phyloP scores from a whole-genome alignment of 2,329 filamentous ascomycete species.

The Claviceps fusiformis region DNA sequence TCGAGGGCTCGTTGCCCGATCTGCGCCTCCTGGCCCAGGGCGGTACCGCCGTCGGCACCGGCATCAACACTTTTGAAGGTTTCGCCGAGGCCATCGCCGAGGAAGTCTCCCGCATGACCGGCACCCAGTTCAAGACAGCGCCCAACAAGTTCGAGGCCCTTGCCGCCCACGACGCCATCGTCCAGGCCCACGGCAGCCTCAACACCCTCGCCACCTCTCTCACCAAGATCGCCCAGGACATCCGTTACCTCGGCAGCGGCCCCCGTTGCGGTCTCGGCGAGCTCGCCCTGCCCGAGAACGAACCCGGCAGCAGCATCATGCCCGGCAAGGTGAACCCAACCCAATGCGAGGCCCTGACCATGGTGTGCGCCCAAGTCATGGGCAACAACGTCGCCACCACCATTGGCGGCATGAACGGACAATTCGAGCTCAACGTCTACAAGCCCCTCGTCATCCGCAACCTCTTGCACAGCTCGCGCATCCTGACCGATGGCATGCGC shows the following conservation, averaged over 20 bases:
- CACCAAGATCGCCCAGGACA: slow-evolving; percentile 96
- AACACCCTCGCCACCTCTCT: slow-evolving; percentile 87
- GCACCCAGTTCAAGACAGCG: slow-evolving; percentile 84
- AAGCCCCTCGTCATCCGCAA: slow-evolving; percentile 95
- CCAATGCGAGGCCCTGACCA: slow-evolving; percentile 93
- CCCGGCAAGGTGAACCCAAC: slow-evolving; percentile 99
- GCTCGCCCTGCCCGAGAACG: slow-evolving; percentile 88
- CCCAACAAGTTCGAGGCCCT: slow-evolving; percentile 99
- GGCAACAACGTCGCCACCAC: slow-evolving; percentile 91
- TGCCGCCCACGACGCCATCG: slow-evolving; percentile 88
- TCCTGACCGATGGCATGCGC: slow-evolving; percentile 83
- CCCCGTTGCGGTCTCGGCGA: slow-evolving; percentile 93
- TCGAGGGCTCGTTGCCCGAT: slow-evolving; percentile 71
- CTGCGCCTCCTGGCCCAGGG: slow-evolving; percentile 83
- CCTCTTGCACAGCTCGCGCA: slow-evolving; percentile 78
- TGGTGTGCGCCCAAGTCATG: slow-evolving; percentile 96
- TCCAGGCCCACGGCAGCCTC: slow-evolving; percentile 83
- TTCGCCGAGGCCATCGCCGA: slow-evolving; percentile 88
- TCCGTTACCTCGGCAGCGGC: slow-evolving; percentile 90
- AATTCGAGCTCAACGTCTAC: slow-evolving; percentile 98
- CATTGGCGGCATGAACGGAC: slow-evolving; percentile 90
- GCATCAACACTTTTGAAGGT: slow-evolving; percentile 92
- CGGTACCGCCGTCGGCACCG: slow-evolving; percentile 91
- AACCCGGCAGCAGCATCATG: slow-evolving; percentile 97
- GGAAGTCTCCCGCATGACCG: slow-evolving; percentile 86